Evolutionary conservation across 495 filamentous ascomycete genomes (phyloP).

Genomic region (Diplogelasinospora grovesii): DNA sequence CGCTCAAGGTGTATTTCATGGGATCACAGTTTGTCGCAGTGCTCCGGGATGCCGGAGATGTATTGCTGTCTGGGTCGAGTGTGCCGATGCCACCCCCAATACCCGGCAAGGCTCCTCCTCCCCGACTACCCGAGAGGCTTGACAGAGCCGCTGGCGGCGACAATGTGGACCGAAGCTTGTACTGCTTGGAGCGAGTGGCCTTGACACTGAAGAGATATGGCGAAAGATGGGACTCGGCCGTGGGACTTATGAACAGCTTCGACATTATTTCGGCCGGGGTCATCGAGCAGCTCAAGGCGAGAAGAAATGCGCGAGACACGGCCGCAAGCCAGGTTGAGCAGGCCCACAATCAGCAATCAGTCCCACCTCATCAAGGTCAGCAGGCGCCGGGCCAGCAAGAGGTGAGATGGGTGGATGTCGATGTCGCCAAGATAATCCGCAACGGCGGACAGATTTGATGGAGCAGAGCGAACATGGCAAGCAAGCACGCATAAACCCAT

Average conservation of each 20-base stretch:
- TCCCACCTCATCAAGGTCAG: not conserved
- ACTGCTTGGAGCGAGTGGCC: constrained; percentile 36
- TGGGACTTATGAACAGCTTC: constrained; percentile 36
- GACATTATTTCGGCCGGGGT: constrained; percentile 33
- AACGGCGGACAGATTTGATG: constrained; percentile 9
- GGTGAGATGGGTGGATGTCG: constrained; percentile 34
- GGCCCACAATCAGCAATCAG: not conserved
- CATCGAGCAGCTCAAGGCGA: constrained; percentile 23
- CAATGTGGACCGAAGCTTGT: constrained; percentile 40
- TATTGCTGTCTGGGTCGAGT: constrained; percentile 32
- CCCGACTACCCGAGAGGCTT: constrained; percentile 25
- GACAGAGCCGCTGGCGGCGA: constrained; percentile 23
- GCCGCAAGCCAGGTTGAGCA: constrained; percentile 3
- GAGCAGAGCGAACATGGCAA: no score
- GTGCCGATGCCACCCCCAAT: constrained; percentile 20
- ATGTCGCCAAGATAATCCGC: constrained; percentile 30
- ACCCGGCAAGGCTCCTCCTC: constrained; percentile 29
- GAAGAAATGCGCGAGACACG: constrained; percentile 14
- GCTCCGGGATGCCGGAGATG: constrained; percentile 48
- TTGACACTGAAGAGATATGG: constrained; percentile 42
- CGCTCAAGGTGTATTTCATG: constrained; percentile 64
- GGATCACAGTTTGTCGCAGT: constrained; percentile 64
- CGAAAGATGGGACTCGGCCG: constrained; percentile 43
- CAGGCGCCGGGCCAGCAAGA: constrained; percentile 25
- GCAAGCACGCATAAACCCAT: no score